Conservation (phyloP, 441 rosid genomes). For the Mallotus repandus region DNA sequence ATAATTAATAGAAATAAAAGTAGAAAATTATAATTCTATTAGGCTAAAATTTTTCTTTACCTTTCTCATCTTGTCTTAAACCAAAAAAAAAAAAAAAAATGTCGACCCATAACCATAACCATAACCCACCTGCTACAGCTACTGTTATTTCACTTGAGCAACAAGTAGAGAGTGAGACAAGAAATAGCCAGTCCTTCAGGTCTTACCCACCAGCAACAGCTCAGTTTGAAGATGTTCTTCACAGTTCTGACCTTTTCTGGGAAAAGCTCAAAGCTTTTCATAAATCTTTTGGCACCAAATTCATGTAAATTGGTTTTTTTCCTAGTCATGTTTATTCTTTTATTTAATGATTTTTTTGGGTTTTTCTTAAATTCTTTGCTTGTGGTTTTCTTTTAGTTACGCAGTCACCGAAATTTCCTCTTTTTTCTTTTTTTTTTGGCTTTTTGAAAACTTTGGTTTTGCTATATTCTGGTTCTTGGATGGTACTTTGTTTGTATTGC, state of each 20-base stretch:
- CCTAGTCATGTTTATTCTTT: slow-evolving; percentile 5
- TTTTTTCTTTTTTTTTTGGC: too few species aligned
- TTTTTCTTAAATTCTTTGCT: neutral
- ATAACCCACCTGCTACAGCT: slow-evolving; percentile 21
- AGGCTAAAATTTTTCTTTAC: slow-evolving; percentile 1
- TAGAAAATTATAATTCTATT: neutral
- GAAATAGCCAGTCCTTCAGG: slow-evolving; percentile 40
- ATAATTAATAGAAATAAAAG: neutral
- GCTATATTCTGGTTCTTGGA: neutral
- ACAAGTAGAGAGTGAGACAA: slow-evolving; percentile 30
- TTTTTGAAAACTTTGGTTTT: neutral
- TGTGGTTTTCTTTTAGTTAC: neutral
- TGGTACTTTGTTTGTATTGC: neutral
- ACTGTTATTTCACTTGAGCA: slow-evolving; percentile 40
- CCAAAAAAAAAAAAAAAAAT: slow-evolving; percentile 23
- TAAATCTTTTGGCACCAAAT: slow-evolving; percentile 40
- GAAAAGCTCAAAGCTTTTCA: slow-evolving; percentile 61
- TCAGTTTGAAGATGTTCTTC: slow-evolving; percentile 57
- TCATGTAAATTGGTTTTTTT: slow-evolving; percentile 44
- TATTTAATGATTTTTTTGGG: neutral
- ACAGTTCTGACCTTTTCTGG: slow-evolving; percentile 65
- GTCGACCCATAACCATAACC: slow-evolving; percentile 50
- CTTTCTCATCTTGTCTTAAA: slow-evolving; percentile 19
- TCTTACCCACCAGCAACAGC: slow-evolving; percentile 51
- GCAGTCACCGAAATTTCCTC: neutral